Percentiles rank a stretch among this genome's conserved stretches.
Conservation (phyloP, 192 early-diverging fungal genomes). For the Umbelopsis ramanniana region DNA sequence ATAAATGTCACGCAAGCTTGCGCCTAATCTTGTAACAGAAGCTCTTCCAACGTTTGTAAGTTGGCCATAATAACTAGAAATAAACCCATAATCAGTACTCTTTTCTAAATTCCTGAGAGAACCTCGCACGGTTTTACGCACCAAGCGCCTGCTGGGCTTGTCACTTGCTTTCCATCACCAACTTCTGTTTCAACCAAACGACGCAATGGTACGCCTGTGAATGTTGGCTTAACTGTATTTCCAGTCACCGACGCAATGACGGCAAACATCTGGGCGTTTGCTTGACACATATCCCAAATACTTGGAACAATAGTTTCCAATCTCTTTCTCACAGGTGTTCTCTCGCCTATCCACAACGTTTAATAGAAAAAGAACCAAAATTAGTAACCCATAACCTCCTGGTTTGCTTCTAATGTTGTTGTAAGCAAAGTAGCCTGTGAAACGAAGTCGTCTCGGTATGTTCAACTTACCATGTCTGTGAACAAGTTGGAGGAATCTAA, state of each 20-base stretch:
- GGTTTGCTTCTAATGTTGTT: not conserved
- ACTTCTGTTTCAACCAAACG: constrained; percentile 29
- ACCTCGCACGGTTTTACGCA: not conserved
- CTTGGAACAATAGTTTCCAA: constrained; percentile 34
- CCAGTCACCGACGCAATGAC: constrained; percentile 30
- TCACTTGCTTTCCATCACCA: not conserved
- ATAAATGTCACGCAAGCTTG: constrained; percentile 38
- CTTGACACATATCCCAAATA: constrained; percentile 45
- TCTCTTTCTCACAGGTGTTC: constrained; percentile 43
- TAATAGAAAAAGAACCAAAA: not conserved
- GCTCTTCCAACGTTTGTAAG: constrained; percentile 43
- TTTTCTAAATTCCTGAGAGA: too few species aligned
- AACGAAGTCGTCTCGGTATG: not conserved
- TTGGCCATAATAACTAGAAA: constrained; percentile 40
- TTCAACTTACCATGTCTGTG: constrained; percentile 46
- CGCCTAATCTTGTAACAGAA: constrained; percentile 36
- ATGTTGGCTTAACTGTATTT: not conserved
- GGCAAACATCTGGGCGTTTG: constrained; percentile 32
- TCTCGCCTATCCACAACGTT: constrained; percentile 36
- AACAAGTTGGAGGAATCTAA: constrained; percentile 43
- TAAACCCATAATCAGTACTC: not conserved
- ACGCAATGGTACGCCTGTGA: not conserved
- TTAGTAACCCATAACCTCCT: not conserved
- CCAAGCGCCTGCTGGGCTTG: constrained; percentile 19
- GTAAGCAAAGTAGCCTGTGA: too few species aligned